Conservation (phyloP, 192 early-diverging fungal genomes). For the Dissophora globulifera region DNA sequence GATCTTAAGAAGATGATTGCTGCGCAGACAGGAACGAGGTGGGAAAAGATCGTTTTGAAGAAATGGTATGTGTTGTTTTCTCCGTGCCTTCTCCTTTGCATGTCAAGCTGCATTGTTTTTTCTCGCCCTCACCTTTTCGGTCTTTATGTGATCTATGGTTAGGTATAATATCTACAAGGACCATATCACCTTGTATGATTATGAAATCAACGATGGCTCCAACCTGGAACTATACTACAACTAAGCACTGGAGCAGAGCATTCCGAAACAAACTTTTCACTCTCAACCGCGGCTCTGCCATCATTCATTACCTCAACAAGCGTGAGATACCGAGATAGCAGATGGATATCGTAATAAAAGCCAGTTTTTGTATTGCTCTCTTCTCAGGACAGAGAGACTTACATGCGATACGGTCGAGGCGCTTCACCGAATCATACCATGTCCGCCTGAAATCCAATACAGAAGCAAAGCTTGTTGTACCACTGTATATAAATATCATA, state of each 20-base stretch:
- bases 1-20: slow-evolving; percentile 89
- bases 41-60: slow-evolving; percentile 90
- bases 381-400: too few relatives aligned
- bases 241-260: too few relatives aligned
- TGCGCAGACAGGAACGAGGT: slow-evolving; percentile 89
- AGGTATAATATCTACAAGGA: slow-evolving; percentile 85
- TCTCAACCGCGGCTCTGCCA: too few relatives aligned
- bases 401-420: too few relatives aligned
- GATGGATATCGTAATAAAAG: too few relatives aligned
- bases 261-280: too few relatives aligned
- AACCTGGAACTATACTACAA: slow-evolving; percentile 87
- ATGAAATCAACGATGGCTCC: slow-evolving; percentile 91
- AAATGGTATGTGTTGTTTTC: slow-evolving; percentile 70
- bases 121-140: background rate
- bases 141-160: background rate
- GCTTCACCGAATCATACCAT: too few relatives aligned
- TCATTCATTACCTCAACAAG: background rate
- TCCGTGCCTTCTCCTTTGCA: background rate
- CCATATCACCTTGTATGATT: slow-evolving; percentile 90
- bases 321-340: background rate
- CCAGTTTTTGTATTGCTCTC: too few relatives aligned
- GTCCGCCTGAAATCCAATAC: too few relatives aligned
- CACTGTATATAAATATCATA: too few relatives aligned
- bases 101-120: background rate
- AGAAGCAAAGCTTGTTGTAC: too few relatives aligned